A percentile compares a stretch with the other conserved stretches of the same genome.
These are phyloP conservation scores for Coemansia sp. DNA, from an alignment of 192 early-diverging fungal species.

Conservation along the genomic window DNA sequence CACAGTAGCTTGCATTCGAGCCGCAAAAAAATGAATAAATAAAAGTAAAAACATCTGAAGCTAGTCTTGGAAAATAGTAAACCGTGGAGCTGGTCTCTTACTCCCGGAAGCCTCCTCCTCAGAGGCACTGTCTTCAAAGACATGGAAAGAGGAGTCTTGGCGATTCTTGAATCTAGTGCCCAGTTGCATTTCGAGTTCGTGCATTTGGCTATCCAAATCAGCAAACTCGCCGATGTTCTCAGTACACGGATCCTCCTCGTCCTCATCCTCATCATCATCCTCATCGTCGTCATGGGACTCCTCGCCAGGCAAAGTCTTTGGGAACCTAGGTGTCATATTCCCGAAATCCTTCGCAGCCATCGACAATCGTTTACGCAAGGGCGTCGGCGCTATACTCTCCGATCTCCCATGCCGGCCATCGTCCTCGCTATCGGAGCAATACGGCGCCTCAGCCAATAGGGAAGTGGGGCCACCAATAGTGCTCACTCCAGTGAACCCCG, in stretches of 20 bases:
- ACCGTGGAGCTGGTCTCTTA: background rate
- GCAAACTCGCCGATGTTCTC: slow-evolving; percentile 51
- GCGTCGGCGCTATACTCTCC: slow-evolving; percentile 18
- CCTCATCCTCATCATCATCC: slow-evolving; percentile 26
- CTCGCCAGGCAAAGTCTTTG: slow-evolving; percentile 4
- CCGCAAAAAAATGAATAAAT: background rate
- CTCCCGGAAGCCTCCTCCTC: background rate
- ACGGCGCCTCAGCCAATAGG: background rate
- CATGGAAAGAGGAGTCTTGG: background rate
- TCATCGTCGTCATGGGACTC: slow-evolving; percentile 18
- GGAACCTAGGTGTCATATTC: slow-evolving; percentile 38
- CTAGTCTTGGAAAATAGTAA: background rate
- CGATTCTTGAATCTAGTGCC: slow-evolving; percentile 6
- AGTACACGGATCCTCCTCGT: slow-evolving; percentile 40
- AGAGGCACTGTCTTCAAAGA: background rate
- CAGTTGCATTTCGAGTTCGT: slow-evolving; percentile 41
- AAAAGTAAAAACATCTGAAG: background rate
- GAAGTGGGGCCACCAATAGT: slow-evolving; percentile 29
- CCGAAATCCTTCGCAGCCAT: slow-evolving; percentile 43
- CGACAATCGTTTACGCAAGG: slow-evolving; percentile 44
- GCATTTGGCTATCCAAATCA: slow-evolving; percentile 40
- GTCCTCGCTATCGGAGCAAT: background rate
- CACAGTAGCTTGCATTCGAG: background rate
- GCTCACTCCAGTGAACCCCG: slow-evolving; percentile 40
- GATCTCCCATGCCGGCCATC: slow-evolving; percentile 17